phyloP scores from a whole-genome alignment of 371 early-diverging fungal species.

The Thermomucor indicae-seudaticae region DNA sequence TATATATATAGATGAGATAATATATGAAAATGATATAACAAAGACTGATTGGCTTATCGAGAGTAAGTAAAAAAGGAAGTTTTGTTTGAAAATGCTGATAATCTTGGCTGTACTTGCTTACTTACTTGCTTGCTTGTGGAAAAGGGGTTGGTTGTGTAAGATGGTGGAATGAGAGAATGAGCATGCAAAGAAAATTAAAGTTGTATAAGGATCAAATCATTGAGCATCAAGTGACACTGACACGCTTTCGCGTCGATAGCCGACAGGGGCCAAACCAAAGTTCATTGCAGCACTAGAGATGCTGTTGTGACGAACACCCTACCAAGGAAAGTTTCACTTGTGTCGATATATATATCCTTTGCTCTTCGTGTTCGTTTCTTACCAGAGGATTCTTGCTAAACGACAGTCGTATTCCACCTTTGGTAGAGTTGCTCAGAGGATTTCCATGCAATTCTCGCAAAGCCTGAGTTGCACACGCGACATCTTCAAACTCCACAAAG shows the following conservation, averaged over 20 bases:
- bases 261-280: too few relatives aligned
- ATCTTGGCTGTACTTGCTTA: not conserved
- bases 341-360: not conserved
- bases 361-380: not conserved
- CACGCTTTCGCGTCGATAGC: too few relatives aligned
- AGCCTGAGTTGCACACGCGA: slow-evolving; percentile 82
- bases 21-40: too few relatives aligned
- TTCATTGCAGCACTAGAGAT: not conserved
- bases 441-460: slow-evolving; percentile 78
- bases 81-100: too few relatives aligned
- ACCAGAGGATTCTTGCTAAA: slow-evolving; percentile 86
- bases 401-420: slow-evolving; percentile 89
- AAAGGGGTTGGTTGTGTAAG: not conserved
- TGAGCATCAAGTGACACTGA: too few relatives aligned
- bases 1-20: too few relatives aligned
- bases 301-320: not conserved
- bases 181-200: not conserved
- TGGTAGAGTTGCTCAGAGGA: slow-evolving; percentile 77
- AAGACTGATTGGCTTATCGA: too few relatives aligned
- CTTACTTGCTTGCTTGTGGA: not conserved
- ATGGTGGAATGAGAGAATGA: not conserved
- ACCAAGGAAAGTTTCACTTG: not conserved
- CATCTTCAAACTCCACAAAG: slow-evolving; percentile 88
- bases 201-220: too few relatives aligned
- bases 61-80: too few relatives aligned